phyloP scores from a whole-genome alignment of 306 rosid species.

The Abrus pulchellus region DNA sequence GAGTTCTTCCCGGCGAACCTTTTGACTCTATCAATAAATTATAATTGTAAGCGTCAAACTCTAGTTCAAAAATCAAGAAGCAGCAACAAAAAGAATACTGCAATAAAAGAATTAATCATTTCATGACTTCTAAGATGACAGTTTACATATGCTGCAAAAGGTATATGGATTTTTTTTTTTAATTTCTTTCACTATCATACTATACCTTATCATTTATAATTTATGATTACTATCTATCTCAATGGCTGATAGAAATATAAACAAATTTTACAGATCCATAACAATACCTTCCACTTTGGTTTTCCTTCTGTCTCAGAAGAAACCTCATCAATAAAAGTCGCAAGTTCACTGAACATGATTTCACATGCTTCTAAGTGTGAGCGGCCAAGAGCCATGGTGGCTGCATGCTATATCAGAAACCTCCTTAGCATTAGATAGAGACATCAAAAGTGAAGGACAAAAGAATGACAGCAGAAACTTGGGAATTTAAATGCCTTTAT shows the following conservation, averaged over 20 bases:
- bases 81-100: constrained; percentile 40
- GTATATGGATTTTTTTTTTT: neutral
- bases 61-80: constrained; percentile 33
- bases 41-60: constrained; percentile 41
- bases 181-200: constrained; percentile 35
- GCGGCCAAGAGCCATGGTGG: constrained; percentile 98
- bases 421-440: constrained; percentile 44
- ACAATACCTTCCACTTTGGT: constrained; percentile 95
- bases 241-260: constrained; percentile 15
- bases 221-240: constrained; percentile 4
- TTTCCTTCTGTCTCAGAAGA: constrained; percentile 91
- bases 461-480: constrained; percentile 7
- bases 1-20: constrained; percentile 95
- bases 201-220: constrained; percentile 16
- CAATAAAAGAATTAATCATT: constrained; percentile 31
- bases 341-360: constrained; percentile 92
- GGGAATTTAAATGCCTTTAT: constrained; percentile 22
- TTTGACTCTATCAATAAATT: constrained; percentile 76
- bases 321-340: constrained; percentile 88
- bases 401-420: constrained; percentile 81
- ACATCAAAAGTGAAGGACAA: constrained; percentile 39
- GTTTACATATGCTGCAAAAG: constrained; percentile 8
- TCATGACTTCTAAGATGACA: constrained; percentile 36
- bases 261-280: constrained; percentile 37
- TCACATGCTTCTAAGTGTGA: constrained; percentile 96